A percentile compares a stretch with the other conserved stretches of the same genome.
Evolutionary conservation across 805 yeast species (phyloP).

Genomic region (Starmerella apis): DNA sequence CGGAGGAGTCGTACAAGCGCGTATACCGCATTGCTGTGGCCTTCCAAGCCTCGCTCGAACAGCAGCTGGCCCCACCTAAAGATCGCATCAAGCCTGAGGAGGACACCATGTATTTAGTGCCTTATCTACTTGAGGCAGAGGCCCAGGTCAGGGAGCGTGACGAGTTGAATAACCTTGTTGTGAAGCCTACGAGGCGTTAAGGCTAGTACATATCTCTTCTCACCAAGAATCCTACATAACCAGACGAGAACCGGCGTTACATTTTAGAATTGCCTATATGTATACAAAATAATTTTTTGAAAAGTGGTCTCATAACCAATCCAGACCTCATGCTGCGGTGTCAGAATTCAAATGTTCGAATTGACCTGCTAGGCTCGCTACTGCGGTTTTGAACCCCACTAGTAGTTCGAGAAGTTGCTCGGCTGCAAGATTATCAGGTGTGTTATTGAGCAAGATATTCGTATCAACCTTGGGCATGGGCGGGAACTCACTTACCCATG

Average conservation of each 20-base stretch:
- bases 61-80: conserved; percentile 70
- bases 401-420: conserved; percentile 31
- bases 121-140: conserved; percentile 88
- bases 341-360: neutral
- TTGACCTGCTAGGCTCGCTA: conserved; percentile 18
- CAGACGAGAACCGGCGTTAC: neutral
- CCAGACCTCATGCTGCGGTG: neutral
- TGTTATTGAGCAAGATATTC: conserved; percentile 32
- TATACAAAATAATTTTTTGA: neutral
- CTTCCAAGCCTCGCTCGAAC: conserved; percentile 74
- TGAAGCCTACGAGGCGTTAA: conserved; percentile 26
- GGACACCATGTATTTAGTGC: conserved; percentile 53
- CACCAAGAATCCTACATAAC: no score
- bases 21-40: conserved; percentile 87
- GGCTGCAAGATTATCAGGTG: conserved; percentile 30
- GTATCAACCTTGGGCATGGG: conserved; percentile 31
- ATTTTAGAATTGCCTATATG: neutral
- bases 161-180: conserved; percentile 69
- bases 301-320: no score
- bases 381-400: conserved; percentile 26
- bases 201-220: no score
- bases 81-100: conserved; percentile 72
- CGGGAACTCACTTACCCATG: conserved; percentile 25
- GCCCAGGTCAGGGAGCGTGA: conserved; percentile 80
- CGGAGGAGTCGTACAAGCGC: conserved; percentile 76